A percentile compares a stretch with the other conserved stretches of the same genome.
These are phyloP conservation scores for Scutellaria minor DNA, from an alignment of 257 asterid species.

Conservation along the genomic window DNA sequence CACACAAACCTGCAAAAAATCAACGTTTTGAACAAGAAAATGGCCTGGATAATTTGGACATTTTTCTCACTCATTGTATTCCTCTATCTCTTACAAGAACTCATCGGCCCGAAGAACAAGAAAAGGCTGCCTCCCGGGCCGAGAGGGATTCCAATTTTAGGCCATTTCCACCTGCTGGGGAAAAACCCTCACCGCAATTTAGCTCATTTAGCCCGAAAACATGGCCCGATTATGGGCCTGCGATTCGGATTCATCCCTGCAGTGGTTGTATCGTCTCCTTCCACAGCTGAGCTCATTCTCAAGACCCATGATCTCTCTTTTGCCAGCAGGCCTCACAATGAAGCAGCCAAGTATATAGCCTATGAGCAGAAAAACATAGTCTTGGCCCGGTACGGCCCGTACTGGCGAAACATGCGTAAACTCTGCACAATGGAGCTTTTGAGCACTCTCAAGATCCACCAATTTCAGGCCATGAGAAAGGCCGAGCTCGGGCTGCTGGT, in stretches of 20 bases:
- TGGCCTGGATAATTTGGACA: conserved; percentile 30
- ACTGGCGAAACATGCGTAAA: conserved; percentile 50
- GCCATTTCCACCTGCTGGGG: conserved; percentile 38
- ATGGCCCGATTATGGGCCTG: conserved; percentile 39
- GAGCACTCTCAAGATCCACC: conserved; percentile 24
- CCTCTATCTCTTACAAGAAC: conserved; percentile 13
- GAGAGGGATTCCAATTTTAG: conserved; percentile 27
- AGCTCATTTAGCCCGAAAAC: conserved; percentile 22
- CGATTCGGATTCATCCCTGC: conserved; percentile 33
- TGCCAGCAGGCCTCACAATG: conserved; percentile 32
- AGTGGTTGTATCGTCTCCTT: conserved; percentile 33
- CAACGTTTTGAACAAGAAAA: background rate
- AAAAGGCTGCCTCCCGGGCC: conserved; percentile 32
- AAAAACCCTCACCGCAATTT: conserved; percentile 34
- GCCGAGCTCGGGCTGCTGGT: conserved; percentile 41
- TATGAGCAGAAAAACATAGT: conserved; percentile 28
- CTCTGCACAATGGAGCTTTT: conserved; percentile 41
- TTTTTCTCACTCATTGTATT: background rate
- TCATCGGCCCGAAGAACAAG: conserved; percentile 6
- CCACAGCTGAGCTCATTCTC: conserved; percentile 34
- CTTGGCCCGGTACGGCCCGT: conserved; percentile 38
- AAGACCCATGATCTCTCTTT: conserved; percentile 35
- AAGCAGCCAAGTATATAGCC: background rate
- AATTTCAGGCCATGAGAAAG: conserved; percentile 41
- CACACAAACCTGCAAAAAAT: background rate